Conservation (phyloP, 2,329 filamentous ascomycete genomes). For the Aaosphaeria arxii region DNA sequence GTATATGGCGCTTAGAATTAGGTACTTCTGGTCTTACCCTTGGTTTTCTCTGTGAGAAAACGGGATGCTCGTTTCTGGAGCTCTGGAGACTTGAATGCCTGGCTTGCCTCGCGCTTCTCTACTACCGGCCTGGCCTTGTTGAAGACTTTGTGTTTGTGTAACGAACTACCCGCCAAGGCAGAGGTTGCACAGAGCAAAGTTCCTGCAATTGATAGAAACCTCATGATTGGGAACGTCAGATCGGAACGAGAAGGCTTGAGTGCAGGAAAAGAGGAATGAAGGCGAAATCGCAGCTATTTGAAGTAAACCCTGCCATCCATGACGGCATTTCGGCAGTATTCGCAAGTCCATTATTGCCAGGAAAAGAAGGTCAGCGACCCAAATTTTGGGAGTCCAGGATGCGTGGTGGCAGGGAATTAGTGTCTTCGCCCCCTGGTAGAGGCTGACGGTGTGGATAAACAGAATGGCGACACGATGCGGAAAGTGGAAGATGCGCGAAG, state of each 20-base stretch:
- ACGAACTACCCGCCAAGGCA: slow-evolving; percentile 25
- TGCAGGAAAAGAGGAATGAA: too few species aligned
- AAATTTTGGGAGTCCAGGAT: slow-evolving; percentile 1
- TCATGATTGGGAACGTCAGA: slow-evolving; percentile 23
- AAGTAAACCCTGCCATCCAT: too few species aligned
- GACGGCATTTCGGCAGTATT: neutral
- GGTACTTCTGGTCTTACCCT: slow-evolving; percentile 14
- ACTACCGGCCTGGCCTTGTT: slow-evolving; percentile 18
- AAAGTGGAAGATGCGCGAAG: neutral
- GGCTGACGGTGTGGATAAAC: too few species aligned
- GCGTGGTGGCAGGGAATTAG: neutral
- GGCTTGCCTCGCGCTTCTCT: slow-evolving; percentile 23
- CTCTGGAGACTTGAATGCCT: slow-evolving; percentile 29
- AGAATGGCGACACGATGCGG: too few species aligned
- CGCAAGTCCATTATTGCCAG: slow-evolving; percentile 12
- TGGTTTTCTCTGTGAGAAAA: slow-evolving; percentile 32
- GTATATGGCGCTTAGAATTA: neutral
- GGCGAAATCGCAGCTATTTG: too few species aligned
- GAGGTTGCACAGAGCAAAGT: slow-evolving; percentile 27
- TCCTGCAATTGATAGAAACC: slow-evolving; percentile 20
- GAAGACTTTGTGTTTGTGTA: slow-evolving; percentile 24
- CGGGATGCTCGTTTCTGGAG: slow-evolving; percentile 32
- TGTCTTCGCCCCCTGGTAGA: too few species aligned
- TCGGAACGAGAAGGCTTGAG: neutral
- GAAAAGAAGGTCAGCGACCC: slow-evolving; percentile 12